Conservation (phyloP, 352 stramenopile genomes). For the Pythium scleroteichum region DNA sequence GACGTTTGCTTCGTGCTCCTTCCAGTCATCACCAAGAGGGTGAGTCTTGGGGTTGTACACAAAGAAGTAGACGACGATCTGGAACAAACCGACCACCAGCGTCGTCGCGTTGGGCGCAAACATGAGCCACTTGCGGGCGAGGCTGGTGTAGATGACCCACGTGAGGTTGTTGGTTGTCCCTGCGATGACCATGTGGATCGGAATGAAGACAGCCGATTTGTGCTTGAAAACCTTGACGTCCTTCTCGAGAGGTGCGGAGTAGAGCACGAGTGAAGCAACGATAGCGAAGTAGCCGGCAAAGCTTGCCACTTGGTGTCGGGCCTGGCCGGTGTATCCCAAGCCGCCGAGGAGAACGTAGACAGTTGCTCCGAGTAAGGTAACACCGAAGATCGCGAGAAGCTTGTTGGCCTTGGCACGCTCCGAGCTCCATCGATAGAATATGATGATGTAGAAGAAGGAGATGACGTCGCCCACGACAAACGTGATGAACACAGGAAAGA, state of each 20-base stretch:
- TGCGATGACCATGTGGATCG: conserved; percentile 60
- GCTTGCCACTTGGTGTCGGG: conserved; percentile 27
- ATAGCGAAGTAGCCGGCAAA: conserved; percentile 45
- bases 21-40: conserved; percentile 30
- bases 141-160: conserved; percentile 54
- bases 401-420: conserved; percentile 39
- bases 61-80: conserved; percentile 46
- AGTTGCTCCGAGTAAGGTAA: conserved; percentile 22
- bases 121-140: conserved; percentile 52
- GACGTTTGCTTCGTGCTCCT: conserved; percentile 8
- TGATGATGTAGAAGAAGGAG: conserved; percentile 43
- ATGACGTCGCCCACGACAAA: conserved; percentile 46
- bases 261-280: conserved; percentile 49
- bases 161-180: conserved; percentile 51
- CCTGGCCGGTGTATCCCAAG: conserved; percentile 36
- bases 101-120: conserved; percentile 49
- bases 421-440: conserved; percentile 54
- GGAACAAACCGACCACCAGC: conserved; percentile 34
- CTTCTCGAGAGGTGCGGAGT: conserved; percentile 59
- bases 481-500: conserved; percentile 53
- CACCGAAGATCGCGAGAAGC: conserved; percentile 22
- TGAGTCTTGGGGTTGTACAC: conserved; percentile 55
- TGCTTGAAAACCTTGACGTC: conserved; percentile 47
- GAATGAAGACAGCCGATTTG: conserved; percentile 55
- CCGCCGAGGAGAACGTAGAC: conserved; percentile 44